These are phyloP conservation scores for Fragilaria crotonensis DNA, from an alignment of 108 stramenopile genomes.

Conservation along the genomic window DNA sequence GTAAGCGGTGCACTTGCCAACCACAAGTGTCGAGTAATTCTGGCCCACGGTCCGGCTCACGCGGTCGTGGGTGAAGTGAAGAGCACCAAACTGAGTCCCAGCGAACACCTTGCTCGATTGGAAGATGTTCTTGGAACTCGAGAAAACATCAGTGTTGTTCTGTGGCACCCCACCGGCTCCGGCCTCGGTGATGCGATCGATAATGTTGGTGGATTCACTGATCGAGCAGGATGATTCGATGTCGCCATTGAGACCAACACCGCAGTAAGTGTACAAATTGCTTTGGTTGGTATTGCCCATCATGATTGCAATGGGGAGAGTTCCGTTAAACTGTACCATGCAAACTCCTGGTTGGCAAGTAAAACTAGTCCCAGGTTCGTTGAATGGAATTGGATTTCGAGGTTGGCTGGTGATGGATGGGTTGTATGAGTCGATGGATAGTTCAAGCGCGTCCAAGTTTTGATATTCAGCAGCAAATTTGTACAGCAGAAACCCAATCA, in stretches of 20 bases:
- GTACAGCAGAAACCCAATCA: conserved; percentile 36
- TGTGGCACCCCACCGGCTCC: conserved; percentile 14
- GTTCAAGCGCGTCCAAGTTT: conserved; percentile 18
- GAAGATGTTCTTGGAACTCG: not conserved
- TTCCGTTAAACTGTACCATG: conserved; percentile 9
- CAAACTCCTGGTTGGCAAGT: conserved; percentile 63
- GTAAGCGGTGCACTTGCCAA: not conserved
- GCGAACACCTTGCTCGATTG: not conserved
- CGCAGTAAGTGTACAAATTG: not conserved
- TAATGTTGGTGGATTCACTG: conserved; percentile 19
- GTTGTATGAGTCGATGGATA: conserved; percentile 19
- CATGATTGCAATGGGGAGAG: not conserved
- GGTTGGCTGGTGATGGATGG: conserved; percentile 20
- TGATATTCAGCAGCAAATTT: conserved; percentile 9
- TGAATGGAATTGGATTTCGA: conserved; percentile 69
- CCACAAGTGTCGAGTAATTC: conserved; percentile 6
- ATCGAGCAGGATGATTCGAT: not conserved
- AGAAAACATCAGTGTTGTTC: not conserved
- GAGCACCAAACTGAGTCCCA: conserved; percentile 30
- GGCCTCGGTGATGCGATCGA: conserved; percentile 25
- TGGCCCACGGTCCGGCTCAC: conserved; percentile 2
- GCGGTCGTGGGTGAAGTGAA: conserved; percentile 27
- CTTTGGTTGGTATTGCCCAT: not conserved
- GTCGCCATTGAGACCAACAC: not conserved
- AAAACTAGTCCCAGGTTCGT: conserved; percentile 24